These are phyloP conservation scores for Punica granatum DNA, from an alignment of 345 rosid genomes.

Conservation along the genomic window DNA sequence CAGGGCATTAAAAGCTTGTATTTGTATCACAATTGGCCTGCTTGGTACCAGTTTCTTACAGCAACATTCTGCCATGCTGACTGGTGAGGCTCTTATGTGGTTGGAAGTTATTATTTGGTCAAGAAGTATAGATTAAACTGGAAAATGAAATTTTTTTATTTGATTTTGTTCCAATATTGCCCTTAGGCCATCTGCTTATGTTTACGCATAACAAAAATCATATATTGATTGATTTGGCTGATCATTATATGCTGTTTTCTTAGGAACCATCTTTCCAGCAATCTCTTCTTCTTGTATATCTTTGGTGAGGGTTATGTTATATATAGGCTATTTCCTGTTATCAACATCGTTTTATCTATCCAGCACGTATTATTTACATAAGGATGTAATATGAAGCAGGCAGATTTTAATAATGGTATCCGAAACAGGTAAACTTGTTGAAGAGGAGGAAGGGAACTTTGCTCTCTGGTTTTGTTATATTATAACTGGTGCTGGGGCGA, in stretches of 20 bases:
- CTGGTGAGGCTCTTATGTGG: constrained; percentile 49
- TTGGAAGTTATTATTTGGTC: neutral
- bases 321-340: neutral
- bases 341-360: neutral
- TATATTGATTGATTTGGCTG: constrained; percentile 8
- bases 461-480: constrained; percentile 76
- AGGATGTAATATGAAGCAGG: no score
- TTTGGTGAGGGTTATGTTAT: constrained; percentile 54
- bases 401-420: constrained; percentile 2
- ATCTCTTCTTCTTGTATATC: constrained; percentile 90
- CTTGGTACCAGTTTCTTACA: constrained; percentile 88
- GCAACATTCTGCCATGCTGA: constrained; percentile 90
- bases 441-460: constrained; percentile 87
- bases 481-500: constrained; percentile 83
- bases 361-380: no score
- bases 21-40: constrained; percentile 69
- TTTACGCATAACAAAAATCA: neutral
- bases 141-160: no score
- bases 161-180: no score
- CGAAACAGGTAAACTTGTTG: constrained; percentile 76
- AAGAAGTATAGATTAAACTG: no score
- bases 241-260: neutral
- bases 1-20: constrained; percentile 53
- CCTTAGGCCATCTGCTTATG: no score
- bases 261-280: constrained; percentile 97